Conservation (phyloP, 2,329 filamentous ascomycete species). For the Cryphonectria naterciae region DNA sequence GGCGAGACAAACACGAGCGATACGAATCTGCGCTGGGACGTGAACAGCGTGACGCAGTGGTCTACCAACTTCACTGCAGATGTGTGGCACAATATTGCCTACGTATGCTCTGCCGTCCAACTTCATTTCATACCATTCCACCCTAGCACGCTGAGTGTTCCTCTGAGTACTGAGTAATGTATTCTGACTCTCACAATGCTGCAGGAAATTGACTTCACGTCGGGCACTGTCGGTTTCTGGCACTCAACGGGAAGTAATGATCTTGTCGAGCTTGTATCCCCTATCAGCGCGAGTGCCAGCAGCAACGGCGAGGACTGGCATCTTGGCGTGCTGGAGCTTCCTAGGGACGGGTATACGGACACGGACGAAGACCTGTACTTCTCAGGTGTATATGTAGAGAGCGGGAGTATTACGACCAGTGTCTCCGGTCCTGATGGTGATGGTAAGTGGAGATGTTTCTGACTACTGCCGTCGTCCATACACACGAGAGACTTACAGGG, state of each 20-base stretch:
- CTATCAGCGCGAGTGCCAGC: slow-evolving; percentile 58
- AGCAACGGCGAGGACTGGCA: slow-evolving; percentile 76
- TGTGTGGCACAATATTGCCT: slow-evolving; percentile 77
- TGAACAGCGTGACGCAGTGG: slow-evolving; percentile 65
- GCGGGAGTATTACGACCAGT: slow-evolving; percentile 21
- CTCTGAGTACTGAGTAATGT: not conserved
- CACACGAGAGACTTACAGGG: not conserved
- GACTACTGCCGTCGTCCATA: not conserved
- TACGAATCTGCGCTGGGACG: slow-evolving; percentile 66
- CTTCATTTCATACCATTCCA: slow-evolving; percentile 26
- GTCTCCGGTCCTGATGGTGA: slow-evolving; percentile 21
- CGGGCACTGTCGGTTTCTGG: slow-evolving; percentile 68
- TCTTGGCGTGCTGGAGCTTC: slow-evolving; percentile 69
- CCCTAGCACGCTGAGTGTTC: not conserved
- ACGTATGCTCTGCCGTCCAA: slow-evolving; percentile 52
- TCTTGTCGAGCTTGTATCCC: slow-evolving; percentile 61
- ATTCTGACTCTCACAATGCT: not conserved
- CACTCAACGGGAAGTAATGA: slow-evolving; percentile 66
- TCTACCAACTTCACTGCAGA: slow-evolving; percentile 62
- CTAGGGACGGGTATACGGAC: slow-evolving; percentile 58
- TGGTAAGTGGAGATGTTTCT: not conserved
- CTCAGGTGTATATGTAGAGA: slow-evolving; percentile 72
- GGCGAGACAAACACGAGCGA: slow-evolving; percentile 51
- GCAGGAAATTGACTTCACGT: slow-evolving; percentile 57
- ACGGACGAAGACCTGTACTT: slow-evolving; percentile 70